These are phyloP conservation scores for Naganishia liquefaciens DNA, from an alignment of 1,284 basidiomycete genomes.

Conservation along the genomic window DNA sequence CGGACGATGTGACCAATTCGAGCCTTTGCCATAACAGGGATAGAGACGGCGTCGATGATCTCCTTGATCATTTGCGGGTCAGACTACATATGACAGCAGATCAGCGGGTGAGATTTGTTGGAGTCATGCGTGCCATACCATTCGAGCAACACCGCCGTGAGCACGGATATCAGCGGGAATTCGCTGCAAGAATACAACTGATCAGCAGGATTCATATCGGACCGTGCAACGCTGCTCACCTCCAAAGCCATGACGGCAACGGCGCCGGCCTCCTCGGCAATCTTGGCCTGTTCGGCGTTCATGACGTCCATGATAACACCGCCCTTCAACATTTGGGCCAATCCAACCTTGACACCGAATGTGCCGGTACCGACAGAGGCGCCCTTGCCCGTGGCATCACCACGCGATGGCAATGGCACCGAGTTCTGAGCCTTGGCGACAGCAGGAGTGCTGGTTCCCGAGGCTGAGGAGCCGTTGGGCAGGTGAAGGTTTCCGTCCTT, in stretches of 20 bases:
- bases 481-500: slow-evolving; percentile 36
- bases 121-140: slow-evolving; percentile 60
- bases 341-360: slow-evolving; percentile 88
- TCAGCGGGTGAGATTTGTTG: background rate
- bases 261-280: slow-evolving; percentile 96
- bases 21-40: slow-evolving; percentile 63
- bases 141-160: slow-evolving; percentile 87
- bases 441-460: slow-evolving; percentile 41
- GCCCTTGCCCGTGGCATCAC: slow-evolving; percentile 31
- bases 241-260: slow-evolving; percentile 93
- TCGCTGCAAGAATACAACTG: slow-evolving; percentile 46
- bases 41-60: slow-evolving; percentile 86
- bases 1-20: slow-evolving; percentile 77
- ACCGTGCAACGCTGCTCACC: slow-evolving; percentile 20
- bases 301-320: slow-evolving; percentile 90
- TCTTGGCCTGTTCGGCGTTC: slow-evolving; percentile 70
- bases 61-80: slow-evolving; percentile 97
- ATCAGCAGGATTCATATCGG: background rate
- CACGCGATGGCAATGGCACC: slow-evolving; percentile 32
- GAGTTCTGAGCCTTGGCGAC: slow-evolving; percentile 45
- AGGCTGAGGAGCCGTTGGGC: slow-evolving; percentile 34
- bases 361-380: slow-evolving; percentile 54
- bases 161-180: slow-evolving; percentile 93
- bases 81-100: slow-evolving; percentile 60
- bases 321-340: slow-evolving; percentile 92